Conservation (phyloP, 176 grass and related monocot genomes). For the Oryza glumipatula region DNA sequence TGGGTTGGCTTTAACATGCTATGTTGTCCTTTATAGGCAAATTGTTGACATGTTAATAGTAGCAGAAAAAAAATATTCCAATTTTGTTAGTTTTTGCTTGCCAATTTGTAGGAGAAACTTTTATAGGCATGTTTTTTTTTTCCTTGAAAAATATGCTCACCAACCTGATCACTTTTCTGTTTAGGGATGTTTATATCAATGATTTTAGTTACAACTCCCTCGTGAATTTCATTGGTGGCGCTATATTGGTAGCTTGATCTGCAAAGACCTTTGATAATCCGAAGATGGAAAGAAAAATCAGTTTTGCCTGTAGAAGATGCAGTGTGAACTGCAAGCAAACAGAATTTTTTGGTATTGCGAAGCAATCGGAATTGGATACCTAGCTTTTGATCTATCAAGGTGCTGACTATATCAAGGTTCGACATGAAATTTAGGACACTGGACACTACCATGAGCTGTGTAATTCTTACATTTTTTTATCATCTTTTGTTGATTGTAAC, state of each 20-base stretch:
- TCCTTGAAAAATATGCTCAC: neutral
- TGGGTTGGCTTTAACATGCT: conserved; percentile 1
- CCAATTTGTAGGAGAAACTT: neutral
- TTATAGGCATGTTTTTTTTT: neutral
- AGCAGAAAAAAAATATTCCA: neutral
- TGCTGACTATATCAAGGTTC: conserved; percentile 26
- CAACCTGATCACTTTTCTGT: conserved; percentile 28
- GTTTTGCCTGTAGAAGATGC: conserved; percentile 39
- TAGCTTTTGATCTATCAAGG: conserved; percentile 42
- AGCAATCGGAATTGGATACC: conserved; percentile 3
- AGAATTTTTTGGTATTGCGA: conserved; percentile 20
- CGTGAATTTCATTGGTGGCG: neutral
- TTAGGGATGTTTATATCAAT: conserved; percentile 41
- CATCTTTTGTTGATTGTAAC: conserved; percentile 43
- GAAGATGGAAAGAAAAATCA: conserved; percentile 25
- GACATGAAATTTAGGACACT: conserved; percentile 36
- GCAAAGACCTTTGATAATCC: neutral
- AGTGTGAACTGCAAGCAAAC: conserved; percentile 36
- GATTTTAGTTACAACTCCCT: too few species aligned
- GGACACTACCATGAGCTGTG: conserved; percentile 35
- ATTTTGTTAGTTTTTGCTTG: neutral
- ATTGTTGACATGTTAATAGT: neutral
- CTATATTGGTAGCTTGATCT: conserved; percentile 37
- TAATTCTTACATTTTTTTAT: conserved; percentile 48
- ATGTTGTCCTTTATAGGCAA: neutral